Conservation (phyloP, 352 stramenopile species). For the Halophytophthora batemanensis region DNA sequence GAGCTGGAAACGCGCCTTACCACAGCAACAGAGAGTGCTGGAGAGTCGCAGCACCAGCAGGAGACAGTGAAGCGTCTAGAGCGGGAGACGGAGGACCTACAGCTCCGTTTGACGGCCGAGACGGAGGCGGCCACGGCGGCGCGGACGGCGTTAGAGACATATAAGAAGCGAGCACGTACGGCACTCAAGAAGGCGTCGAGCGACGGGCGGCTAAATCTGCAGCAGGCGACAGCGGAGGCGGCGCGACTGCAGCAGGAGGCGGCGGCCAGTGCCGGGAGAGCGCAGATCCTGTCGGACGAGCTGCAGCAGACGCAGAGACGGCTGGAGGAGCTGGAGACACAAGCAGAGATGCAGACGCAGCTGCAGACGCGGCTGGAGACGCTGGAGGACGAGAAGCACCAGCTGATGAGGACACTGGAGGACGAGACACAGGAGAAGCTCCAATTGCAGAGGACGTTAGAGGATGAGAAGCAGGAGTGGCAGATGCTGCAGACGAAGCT, state of each 20-base stretch:
- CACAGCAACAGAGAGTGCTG: constrained; percentile 30
- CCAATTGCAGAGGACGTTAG: constrained; percentile 21
- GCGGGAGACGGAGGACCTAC: constrained; percentile 22
- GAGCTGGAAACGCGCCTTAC: constrained; percentile 29
- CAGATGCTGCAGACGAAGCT: constrained; percentile 42
- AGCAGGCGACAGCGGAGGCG: constrained; percentile 41
- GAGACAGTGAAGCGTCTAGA: constrained; percentile 24
- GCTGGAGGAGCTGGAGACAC: constrained; percentile 23
- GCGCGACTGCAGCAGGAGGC: constrained; percentile 49
- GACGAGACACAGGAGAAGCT: constrained; percentile 40
- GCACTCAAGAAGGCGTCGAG: constrained; percentile 74
- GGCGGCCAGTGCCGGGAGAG: constrained; percentile 30
- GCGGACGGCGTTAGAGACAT: constrained; percentile 59
- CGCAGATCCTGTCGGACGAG: constrained; percentile 35
- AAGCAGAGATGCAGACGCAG: constrained; percentile 10
- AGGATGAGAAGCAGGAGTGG: constrained; percentile 27
- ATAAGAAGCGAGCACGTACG: constrained; percentile 76
- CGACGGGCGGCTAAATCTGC: constrained; percentile 61
- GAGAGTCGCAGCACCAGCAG: constrained; percentile 26
- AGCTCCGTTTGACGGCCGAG: constrained; percentile 42
- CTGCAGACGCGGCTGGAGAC: constrained; percentile 21
- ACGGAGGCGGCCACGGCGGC: constrained; percentile 48
- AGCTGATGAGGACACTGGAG: constrained; percentile 17
- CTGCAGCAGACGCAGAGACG: constrained; percentile 20
- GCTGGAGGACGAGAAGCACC: constrained; percentile 29